Base-by-base conservation (phyloP, 495 filamentous ascomycete species). In the Chaetomium fimeti region DNA sequence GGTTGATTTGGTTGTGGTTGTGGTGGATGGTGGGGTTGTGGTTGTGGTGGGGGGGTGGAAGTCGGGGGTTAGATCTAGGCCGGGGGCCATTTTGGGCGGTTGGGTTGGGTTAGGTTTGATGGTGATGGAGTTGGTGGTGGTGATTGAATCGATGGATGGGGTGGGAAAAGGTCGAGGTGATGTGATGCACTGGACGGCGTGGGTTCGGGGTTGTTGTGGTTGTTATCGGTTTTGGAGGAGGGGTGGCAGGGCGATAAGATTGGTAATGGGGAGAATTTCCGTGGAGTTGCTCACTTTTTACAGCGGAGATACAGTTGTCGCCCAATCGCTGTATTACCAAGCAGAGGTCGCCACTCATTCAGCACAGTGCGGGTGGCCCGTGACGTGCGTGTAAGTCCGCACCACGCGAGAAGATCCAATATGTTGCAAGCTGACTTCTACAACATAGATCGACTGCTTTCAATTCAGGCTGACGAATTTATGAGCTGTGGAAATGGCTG, bases 21-120 rank as follows among this genome's bases (percentile, higher is more conserved):
- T 36, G 32, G 32, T n/a, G n/a, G n/a, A n/a, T n/a, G n/a, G n/a
- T n/a, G n/a, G n/a, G 60, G 61, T 66, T 16, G 53, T 38, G 57
- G 60, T 38, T 36, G 32, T 36, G 32, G 32, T n/a, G 68, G 65
- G 8, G 64, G 63, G 62, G 72, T 69, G 51, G 57, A 76, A 71
- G 56, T 76, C 74, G 52, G 66, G 55, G 27, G 69, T 59, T 25
- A 71, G 55, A 38, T 74, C 72, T 64, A 76, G 60, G 48, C 47
- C 42, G n/a, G 59, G 45, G 1, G 59, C n/a, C 54, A 57, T 57
- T 57, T 57, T 57, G 54, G 32, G n/a, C 32, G 29, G 13, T 36
- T n/a, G 40, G 16, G 36, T 40, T 25, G n/a, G 4, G 38, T 45
- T 1, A 4, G 15, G 42, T 59, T 29, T 27, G 36, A 0, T 18